Base-by-base conservation (phyloP, 495 filamentous ascomycete species). In the Penicillium lividum region DNA sequence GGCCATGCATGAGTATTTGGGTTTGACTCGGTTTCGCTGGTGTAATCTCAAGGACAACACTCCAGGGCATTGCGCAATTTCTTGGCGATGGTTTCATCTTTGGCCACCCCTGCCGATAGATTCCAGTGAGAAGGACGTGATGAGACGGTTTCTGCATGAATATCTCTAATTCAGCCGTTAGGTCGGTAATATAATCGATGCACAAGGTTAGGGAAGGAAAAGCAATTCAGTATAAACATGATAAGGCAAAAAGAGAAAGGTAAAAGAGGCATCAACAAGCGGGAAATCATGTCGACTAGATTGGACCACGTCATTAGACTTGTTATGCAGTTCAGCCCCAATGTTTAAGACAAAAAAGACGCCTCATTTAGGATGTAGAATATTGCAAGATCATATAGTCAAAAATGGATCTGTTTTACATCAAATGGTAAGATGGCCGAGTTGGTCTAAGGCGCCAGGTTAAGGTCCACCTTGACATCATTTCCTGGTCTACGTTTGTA, bases 361-460 rank as follows among this genome's bases (percentile, higher is more conserved):
- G 33, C 33, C 7, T 36, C 33, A 36, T 36, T 1, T 11, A 36
- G 33, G 0, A 4, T 36, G 2, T 11, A 36, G 33, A 0, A 4
- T 11, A 11, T 36, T 33, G 10, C 10, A 33, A 33, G 31, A 5
- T 7, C 8, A 61, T 56, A n/a, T 31, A 13, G n/a, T 33, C 48
- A 58, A 56, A 52, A 11, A 22, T 45, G 16, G 1, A 13, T 0
- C 0, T 13, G 18, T 1, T 3, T 15, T 22, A n/a, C 48, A 63
- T 58, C 30, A 48, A 56, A 47, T 56, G 68, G 68, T 61, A 71
- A 71, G 68, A 71, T 71, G 68, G 68, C 68, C 68, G 68, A 71
- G 68, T 71, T 71, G 68, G 68, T 71, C 68, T 56, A 71, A 71
- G 68, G 68, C 68, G 68, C 65, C 66, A 71, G 68, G 68, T 71